A percentile compares a stretch with the other conserved stretches of the same genome.
These are phyloP conservation scores for Arachnopeziza araneosa DNA, from an alignment of 2,329 filamentous ascomycete genomes.

Conservation along the genomic window DNA sequence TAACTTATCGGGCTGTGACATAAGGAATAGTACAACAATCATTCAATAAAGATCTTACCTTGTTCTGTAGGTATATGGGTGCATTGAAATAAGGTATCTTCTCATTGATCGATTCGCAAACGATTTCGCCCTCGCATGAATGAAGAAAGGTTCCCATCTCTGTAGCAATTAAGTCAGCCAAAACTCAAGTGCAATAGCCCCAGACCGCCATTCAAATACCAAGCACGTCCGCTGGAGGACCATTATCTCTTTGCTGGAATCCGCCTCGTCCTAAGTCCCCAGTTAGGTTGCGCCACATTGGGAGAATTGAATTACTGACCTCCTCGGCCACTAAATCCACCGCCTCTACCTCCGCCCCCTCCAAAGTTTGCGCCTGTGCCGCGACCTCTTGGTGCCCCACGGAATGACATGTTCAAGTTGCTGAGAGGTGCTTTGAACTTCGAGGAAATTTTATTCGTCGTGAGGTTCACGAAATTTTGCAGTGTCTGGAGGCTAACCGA, in stretches of 20 bases:
- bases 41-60: constrained; percentile 45
- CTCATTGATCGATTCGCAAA: constrained; percentile 89
- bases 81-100: constrained; percentile 99
- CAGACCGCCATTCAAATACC: constrained; percentile 34
- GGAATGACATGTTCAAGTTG: constrained; percentile 34
- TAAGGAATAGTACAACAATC: not conserved
- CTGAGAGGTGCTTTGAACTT: constrained; percentile 26
- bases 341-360: constrained; percentile 44
- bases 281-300: constrained; percentile 11
- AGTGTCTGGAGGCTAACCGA: not conserved
- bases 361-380: constrained; percentile 45
- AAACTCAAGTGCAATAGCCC: not conserved
- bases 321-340: constrained; percentile 42
- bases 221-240: constrained; percentile 56
- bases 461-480: constrained; percentile 10
- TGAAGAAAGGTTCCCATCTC: constrained; percentile 96
- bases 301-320: constrained; percentile 14
- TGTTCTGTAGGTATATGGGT: constrained; percentile 98
- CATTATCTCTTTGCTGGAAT: constrained; percentile 54
- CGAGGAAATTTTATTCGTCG: not conserved
- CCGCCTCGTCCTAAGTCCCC: constrained; percentile 50
- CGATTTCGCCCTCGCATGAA: constrained; percentile 94
- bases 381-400: constrained; percentile 54
- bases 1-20: not conserved
- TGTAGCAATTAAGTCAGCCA: constrained; percentile 26